These are phyloP conservation scores for Cyberlindnera misumaiensis DNA, from an alignment of 805 yeast species.

Conservation along the genomic window DNA sequence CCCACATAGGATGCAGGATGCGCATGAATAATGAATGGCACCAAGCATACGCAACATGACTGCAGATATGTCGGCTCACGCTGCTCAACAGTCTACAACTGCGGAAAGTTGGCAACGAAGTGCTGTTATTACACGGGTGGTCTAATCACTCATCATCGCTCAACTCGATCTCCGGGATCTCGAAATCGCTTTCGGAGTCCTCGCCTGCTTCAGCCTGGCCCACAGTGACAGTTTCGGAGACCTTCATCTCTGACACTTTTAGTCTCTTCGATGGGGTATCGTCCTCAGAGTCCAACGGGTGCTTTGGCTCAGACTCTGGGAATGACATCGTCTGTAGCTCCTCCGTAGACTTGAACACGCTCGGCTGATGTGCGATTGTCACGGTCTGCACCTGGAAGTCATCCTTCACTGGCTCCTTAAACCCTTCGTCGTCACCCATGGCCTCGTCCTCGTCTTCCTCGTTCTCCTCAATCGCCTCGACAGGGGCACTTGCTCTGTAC, in stretches of 20 bases:
- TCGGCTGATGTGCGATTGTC: slow-evolving; percentile 2
- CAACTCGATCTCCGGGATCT: slow-evolving; percentile 39
- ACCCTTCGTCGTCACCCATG: slow-evolving; percentile 4
- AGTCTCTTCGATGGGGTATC: slow-evolving; percentile 21
- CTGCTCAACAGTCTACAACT: too few species aligned
- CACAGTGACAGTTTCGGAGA: not conserved
- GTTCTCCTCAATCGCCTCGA: slow-evolving; percentile 25
- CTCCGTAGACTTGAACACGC: slow-evolving; percentile 20
- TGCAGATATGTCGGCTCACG: too few species aligned
- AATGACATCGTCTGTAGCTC: slow-evolving; percentile 20
- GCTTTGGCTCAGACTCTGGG: slow-evolving; percentile 13
- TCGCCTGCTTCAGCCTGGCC: slow-evolving; percentile 15
- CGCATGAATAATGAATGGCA: too few species aligned
- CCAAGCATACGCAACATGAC: too few species aligned
- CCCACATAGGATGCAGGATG: not conserved
- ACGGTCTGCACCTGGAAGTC: slow-evolving; percentile 14
- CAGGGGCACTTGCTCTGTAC: slow-evolving; percentile 20
- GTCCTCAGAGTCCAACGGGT: slow-evolving; percentile 19
- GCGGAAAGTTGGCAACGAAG: too few species aligned
- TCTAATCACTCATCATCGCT: slow-evolving; percentile 20
- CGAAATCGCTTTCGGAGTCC: slow-evolving; percentile 39
- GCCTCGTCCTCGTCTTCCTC: slow-evolving; percentile 12
- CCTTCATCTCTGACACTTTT: slow-evolving; percentile 11
- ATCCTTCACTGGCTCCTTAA: slow-evolving; percentile 8
- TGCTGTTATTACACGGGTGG: too few species aligned